A percentile compares a stretch with the other conserved stretches of the same genome.
phyloP scores from a whole-genome alignment of 2,329 filamentous ascomycete genomes.

The Diplodia intermedia region DNA sequence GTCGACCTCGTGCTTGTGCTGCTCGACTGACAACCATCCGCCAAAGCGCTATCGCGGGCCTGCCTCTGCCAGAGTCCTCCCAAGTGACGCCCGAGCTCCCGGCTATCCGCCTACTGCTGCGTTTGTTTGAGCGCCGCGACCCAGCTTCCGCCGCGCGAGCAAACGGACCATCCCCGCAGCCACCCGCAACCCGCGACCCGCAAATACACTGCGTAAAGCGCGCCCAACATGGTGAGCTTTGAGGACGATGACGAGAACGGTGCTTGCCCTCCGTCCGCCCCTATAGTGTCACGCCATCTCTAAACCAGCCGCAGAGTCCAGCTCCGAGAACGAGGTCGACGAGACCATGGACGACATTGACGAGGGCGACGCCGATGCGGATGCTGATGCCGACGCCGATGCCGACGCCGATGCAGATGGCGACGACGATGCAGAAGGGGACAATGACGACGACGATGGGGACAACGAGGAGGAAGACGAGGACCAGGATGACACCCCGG shows the following conservation, averaged over 20 bases:
- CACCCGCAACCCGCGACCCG: constrained; percentile 20
- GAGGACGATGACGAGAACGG: constrained; percentile 56
- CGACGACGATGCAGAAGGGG: constrained; percentile 44
- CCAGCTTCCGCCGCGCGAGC: constrained; percentile 6
- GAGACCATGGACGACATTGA: constrained; percentile 53
- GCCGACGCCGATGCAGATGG: constrained; percentile 49
- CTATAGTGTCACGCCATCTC: neutral
- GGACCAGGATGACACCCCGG: constrained; percentile 51
- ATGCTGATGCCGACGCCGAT: constrained; percentile 44
- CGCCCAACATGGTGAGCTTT: constrained; percentile 45
- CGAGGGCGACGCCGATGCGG: constrained; percentile 49
- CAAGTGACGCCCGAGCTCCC: neutral
- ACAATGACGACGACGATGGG: constrained; percentile 44
- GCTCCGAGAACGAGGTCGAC: constrained; percentile 54
- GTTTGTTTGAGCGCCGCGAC: neutral
- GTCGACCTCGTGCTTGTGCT: constrained; percentile 26
- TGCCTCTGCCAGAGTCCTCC: constrained; percentile 5
- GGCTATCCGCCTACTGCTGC: neutral
- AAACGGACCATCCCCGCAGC: constrained; percentile 29
- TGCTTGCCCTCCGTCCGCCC: constrained; percentile 40
- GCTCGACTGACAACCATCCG: constrained; percentile 22
- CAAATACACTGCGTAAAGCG: constrained; percentile 18
- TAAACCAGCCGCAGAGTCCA: constrained; percentile 45
- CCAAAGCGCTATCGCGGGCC: constrained; percentile 3
- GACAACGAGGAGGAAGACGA: constrained; percentile 51